Evolutionary conservation across 805 yeast genomes (phyloP), one percentile per base, ranked within the genome.

Genomic region (Saturnispora hagleri): DNA sequence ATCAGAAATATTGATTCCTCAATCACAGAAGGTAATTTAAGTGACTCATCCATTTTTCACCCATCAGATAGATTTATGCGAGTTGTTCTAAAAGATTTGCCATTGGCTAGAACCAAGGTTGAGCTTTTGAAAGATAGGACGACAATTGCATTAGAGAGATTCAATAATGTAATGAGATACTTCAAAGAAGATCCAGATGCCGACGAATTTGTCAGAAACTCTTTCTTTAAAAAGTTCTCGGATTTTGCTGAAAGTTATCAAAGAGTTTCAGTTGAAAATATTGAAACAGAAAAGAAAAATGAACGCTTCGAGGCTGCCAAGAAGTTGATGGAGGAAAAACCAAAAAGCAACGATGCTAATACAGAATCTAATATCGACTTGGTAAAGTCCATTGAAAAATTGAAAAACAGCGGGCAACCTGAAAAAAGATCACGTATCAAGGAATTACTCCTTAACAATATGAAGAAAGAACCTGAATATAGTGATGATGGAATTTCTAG

Each of bases 111-210:
- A 51, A 75, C 77, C 47, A 88, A 87, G 66, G 80, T 81, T 48
- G 79, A 79, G 18, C 69, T 83, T 40, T 68, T 93, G 43, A 76
- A 76, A 45, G 80, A 81, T 50, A 90, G 86, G 57, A 72, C 84
- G 28, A 75, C 74, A 51, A 69, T 80, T 24, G 81, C 91, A 0
- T 68, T 82, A 51, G 71, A 76, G 43, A 88, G 84, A 54, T 86
- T 86, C 62, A 79, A 80, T 50, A 73, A 76, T 34, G 71, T 89
- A 56, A 84, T 93, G 95, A 75, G 75, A 56, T 81, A 78, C 59
- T 93, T 87, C 63, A 98, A 97, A n/a, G 99, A 93, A 67, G 95
- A 88, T 64, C 75, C 86, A 1, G 68, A 65, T 8, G 58, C 62
- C 20, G 97, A 91, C 65, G 71, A 77, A 38, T 72, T 74, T 57